A percentile compares a stretch with the other conserved stretches of the same genome.
phyloP scores from a whole-genome alignment of 2,329 filamentous ascomycete species.

The Scortechinia acanthostroma region DNA sequence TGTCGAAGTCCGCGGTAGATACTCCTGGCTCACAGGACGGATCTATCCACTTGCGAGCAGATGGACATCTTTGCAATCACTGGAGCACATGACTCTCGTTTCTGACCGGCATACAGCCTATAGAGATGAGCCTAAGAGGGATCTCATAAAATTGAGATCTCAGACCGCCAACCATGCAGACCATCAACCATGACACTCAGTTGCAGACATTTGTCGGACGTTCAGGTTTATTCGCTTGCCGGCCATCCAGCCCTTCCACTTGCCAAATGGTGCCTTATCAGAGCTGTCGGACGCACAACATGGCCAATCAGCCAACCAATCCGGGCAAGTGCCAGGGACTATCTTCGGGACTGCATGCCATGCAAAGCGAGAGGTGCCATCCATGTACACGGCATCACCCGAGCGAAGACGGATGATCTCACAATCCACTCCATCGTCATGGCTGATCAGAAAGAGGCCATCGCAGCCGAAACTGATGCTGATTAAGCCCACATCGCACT shows the following conservation, averaged over 20 bases:
- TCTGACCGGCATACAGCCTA: no score
- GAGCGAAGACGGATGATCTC: constrained; percentile 66
- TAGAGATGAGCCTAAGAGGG: no score
- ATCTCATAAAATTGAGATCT: no score
- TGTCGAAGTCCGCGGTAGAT: no score
- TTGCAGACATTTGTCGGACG: constrained; percentile 83
- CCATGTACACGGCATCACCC: constrained; percentile 89
- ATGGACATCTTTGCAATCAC: no score
- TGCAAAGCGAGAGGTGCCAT: constrained; percentile 71
- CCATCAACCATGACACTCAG: no score
- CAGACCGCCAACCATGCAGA: no score
- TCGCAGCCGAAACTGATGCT: constrained; percentile 88
- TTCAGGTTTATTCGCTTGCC: constrained; percentile 87
- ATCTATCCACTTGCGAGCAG: no score
- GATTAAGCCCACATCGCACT: constrained; percentile 70
- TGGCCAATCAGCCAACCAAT: constrained; percentile 71
- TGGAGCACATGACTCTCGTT: no score
- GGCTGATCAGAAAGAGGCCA: constrained; percentile 76
- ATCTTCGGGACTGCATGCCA: constrained; percentile 96
- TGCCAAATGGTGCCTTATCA: constrained; percentile 36
- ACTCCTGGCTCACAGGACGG: no score
- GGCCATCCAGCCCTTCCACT: constrained; percentile 82
- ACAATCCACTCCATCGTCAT: constrained; percentile 32
- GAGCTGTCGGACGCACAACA: constrained; percentile 25
- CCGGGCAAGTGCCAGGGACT: constrained; percentile 70